Percentiles rank a stretch among this genome's conserved stretches.
Evolutionary conservation across 176 grass and related monocot species (phyloP).

Genomic region (Ensete ventricosum): DNA sequence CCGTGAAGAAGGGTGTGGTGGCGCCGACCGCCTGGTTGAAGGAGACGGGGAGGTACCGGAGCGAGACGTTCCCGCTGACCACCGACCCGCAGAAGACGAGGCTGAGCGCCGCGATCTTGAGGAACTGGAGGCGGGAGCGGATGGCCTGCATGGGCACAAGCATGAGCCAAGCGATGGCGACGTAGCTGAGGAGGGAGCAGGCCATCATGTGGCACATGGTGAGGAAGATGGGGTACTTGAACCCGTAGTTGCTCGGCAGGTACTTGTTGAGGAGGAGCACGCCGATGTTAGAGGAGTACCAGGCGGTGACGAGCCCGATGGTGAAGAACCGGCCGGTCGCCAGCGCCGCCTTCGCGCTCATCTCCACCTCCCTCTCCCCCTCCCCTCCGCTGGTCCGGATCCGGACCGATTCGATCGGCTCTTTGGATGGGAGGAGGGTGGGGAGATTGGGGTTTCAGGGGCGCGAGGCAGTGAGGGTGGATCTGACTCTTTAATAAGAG

Average conservation of each 20-base stretch:
- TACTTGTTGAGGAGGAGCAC: slow-evolving; percentile 96
- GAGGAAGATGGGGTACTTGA: slow-evolving; percentile 80
- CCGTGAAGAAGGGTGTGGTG: slow-evolving; percentile 98
- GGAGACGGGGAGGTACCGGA: slow-evolving; percentile 86
- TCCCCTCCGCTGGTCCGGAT: neutral
- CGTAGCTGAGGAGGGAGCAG: slow-evolving; percentile 59
- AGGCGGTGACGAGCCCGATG: slow-evolving; percentile 51
- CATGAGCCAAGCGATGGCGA: slow-evolving; percentile 35
- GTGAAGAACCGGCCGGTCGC: slow-evolving; percentile 30
- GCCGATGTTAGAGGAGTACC: slow-evolving; percentile 96
- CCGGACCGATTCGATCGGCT: neutral
- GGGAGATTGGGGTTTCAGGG: neutral
- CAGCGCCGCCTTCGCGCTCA: slow-evolving; percentile 17
- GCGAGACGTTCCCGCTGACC: slow-evolving; percentile 82
- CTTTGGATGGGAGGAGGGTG: neutral
- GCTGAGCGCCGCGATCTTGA: slow-evolving; percentile 65
- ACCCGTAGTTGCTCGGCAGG: slow-evolving; percentile 83
- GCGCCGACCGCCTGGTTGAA: slow-evolving; percentile 97
- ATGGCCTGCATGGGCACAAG: slow-evolving; percentile 16
- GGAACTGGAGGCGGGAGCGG: slow-evolving; percentile 47
- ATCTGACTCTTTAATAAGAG: too few species aligned
- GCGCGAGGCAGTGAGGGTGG: too few species aligned
- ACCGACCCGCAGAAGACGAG: slow-evolving; percentile 88
- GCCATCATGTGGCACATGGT: slow-evolving; percentile 89
- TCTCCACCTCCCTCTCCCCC: neutral